Percentiles rank a stretch among this genome's conserved stretches.
phyloP scores from a whole-genome alignment of 2,329 filamentous ascomycete genomes.

The Grosmannia penicillata region DNA sequence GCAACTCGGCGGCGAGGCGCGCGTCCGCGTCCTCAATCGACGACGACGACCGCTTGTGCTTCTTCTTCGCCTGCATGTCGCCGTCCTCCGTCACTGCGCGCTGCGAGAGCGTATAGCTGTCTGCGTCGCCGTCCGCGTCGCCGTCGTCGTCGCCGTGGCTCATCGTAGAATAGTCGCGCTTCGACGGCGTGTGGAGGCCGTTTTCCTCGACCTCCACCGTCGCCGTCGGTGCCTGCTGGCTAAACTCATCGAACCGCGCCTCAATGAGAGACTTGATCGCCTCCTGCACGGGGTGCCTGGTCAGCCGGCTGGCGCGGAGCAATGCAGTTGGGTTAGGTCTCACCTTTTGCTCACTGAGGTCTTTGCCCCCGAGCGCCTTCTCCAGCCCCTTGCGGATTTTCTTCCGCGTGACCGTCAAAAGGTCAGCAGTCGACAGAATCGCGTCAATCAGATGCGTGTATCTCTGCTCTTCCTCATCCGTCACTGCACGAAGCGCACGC shows the following conservation, averaged over 20 bases:
- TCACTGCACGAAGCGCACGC: constrained; percentile 23
- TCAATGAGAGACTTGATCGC: constrained; percentile 60
- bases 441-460: constrained; percentile 46
- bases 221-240: constrained; percentile 20
- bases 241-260: constrained; percentile 58
- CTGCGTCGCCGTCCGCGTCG: constrained; percentile 12
- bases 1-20: constrained; percentile 69
- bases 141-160: constrained; percentile 19
- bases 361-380: constrained; percentile 36
- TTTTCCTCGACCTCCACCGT: constrained; percentile 7
- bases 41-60: constrained; percentile 48
- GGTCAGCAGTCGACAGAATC: constrained; percentile 41
- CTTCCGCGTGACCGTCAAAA: constrained; percentile 49
- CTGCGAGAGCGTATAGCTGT: constrained; percentile 30
- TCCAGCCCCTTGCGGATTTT: constrained; percentile 45
- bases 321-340: too few species aligned
- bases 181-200: constrained; percentile 15
- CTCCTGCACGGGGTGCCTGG: constrained; percentile 26
- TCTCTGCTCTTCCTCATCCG: constrained; percentile 29
- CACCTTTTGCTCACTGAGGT: constrained; percentile 46
- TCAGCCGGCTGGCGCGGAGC: too few species aligned
- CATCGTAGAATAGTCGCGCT: constrained; percentile 19
- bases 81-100: constrained; percentile 24
- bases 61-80: constrained; percentile 36
- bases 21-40: constrained; percentile 65